Evolutionary conservation across 306 rosid species (phyloP).

Genomic region (Gynostemma pentaphyllum): DNA sequence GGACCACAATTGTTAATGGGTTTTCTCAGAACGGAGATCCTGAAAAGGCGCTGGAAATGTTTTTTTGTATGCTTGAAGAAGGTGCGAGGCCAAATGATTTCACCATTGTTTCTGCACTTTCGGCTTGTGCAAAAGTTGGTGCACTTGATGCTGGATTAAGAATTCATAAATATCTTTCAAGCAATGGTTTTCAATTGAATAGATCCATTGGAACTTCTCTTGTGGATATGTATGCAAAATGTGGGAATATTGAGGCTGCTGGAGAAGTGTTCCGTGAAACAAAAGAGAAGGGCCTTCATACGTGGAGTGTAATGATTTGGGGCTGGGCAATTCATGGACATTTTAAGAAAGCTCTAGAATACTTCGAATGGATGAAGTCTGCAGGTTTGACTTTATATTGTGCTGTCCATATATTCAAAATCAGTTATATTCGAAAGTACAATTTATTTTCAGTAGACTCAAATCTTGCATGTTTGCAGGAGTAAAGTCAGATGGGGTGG

Average conservation of each 20-base stretch:
- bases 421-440: too few relatives aligned
- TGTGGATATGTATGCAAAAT: conserved; percentile 21
- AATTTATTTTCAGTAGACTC: neutral
- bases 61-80: conserved; percentile 17
- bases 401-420: too few relatives aligned
- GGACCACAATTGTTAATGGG: conserved; percentile 22
- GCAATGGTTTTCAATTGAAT: conserved; percentile 11
- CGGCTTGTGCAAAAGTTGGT: conserved; percentile 19
- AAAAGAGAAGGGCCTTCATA: conserved; percentile 14
- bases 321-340: conserved; percentile 15
- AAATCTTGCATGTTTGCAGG: conserved; percentile 7
- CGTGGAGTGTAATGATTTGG: conserved; percentile 19
- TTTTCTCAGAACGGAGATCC: conserved; percentile 22
- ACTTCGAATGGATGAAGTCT: conserved; percentile 7
- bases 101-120: conserved; percentile 21
- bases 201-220: conserved; percentile 12
- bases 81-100: conserved; percentile 13
- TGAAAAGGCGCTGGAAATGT: conserved; percentile 11
- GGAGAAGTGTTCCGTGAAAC: conserved; percentile 1
- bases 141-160: conserved; percentile 17
- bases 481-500: conserved; percentile 13
- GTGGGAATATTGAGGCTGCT: conserved; percentile 12
- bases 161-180: conserved; percentile 10
- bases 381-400: conserved; percentile 5
- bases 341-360: conserved; percentile 6